A percentile compares a stretch with the other conserved stretches of the same genome.
These are phyloP conservation scores for Litsea cubeba DNA, from an alignment of 164 flowering plant species.

Conservation along the genomic window DNA sequence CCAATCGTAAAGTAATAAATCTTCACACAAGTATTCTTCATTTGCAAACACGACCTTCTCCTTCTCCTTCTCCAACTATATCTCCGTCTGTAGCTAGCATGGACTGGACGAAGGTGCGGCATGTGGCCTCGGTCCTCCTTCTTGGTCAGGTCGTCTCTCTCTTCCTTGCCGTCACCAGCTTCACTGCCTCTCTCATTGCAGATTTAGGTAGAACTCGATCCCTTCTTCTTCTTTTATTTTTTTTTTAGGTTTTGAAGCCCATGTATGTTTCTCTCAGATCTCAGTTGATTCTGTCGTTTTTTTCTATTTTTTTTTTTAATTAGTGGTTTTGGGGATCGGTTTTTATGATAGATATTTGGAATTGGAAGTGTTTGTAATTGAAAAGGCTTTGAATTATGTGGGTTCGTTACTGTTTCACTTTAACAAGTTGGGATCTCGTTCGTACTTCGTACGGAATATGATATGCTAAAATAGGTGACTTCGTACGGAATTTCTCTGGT, in stretches of 20 bases:
- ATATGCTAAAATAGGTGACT: too few species aligned
- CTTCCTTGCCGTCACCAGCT: constrained; percentile 33
- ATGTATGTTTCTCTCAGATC: neutral
- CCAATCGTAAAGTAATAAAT: too few species aligned
- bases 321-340: neutral
- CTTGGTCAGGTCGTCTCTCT: constrained; percentile 61
- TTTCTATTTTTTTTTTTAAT: neutral
- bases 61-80: neutral
- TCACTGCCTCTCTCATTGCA: constrained; percentile 53
- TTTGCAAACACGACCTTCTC: neutral
- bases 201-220: constrained; percentile 28
- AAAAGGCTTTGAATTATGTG: too few species aligned
- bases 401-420: too few species aligned
- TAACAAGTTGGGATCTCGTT: too few species aligned
- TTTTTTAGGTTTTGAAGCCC: neutral
- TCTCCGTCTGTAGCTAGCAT: neutral
- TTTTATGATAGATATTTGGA: too few species aligned
- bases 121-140: constrained; percentile 20
- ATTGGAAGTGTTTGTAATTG: too few species aligned
- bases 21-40: neutral
- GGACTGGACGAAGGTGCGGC: constrained; percentile 18
- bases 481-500: too few species aligned
- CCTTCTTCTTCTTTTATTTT: neutral
- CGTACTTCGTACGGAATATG: too few species aligned
- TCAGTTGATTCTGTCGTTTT: neutral